phyloP scores from a whole-genome alignment of 176 grass and related monocot genomes.

The Ampelocalamus luodianensis region DNA sequence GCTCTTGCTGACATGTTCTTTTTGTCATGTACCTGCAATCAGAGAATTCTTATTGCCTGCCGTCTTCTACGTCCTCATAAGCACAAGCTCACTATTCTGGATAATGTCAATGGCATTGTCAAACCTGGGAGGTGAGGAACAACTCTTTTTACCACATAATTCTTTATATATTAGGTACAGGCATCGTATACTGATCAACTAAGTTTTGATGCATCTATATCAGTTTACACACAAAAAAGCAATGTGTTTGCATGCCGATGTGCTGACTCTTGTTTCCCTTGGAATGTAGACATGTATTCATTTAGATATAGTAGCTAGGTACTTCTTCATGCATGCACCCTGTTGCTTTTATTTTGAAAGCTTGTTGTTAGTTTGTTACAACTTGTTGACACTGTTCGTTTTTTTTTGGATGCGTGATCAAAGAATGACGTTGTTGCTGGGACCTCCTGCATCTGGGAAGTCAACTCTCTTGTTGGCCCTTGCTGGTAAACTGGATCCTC shows the following conservation, averaged over 20 bases:
- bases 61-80: conserved; percentile 50
- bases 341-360: not conserved
- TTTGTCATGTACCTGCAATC: conserved; percentile 26
- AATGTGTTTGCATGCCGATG: not conserved
- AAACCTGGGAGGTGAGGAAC: conserved; percentile 68
- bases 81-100: conserved; percentile 62
- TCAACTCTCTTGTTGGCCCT: conserved; percentile 64
- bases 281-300: not conserved
- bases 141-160: not conserved
- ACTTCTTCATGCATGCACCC: not conserved
- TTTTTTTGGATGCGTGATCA: not conserved
- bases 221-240: not conserved
- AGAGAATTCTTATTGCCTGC: conserved; percentile 58
- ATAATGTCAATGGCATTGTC: conserved; percentile 57
- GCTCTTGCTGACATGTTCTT: not conserved
- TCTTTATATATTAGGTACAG: not conserved
- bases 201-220: not conserved
- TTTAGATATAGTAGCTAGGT: not conserved
- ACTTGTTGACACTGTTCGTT: not conserved
- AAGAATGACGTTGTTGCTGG: conserved; percentile 83
- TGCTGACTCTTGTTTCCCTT: not conserved
- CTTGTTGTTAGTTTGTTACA: not conserved
- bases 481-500: conserved; percentile 72
- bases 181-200: not conserved
- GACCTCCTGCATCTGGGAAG: conserved; percentile 78